Percentiles rank a stretch among this genome's conserved stretches.
Evolutionary conservation across 2,329 filamentous ascomycete genomes (phyloP).

Genomic region (Neonectria ditissima): DNA sequence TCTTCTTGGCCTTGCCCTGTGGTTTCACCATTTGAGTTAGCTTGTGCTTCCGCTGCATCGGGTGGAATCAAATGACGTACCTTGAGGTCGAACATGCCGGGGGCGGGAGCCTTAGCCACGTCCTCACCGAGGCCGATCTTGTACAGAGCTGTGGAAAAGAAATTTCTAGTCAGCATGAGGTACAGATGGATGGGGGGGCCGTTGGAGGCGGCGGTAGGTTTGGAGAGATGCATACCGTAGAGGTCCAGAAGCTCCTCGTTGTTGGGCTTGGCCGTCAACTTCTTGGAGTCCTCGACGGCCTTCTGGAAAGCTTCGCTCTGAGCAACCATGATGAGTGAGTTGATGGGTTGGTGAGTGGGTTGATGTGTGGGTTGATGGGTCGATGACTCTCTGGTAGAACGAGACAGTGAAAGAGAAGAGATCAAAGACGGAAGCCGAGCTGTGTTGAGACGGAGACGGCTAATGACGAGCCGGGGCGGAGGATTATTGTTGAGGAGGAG

Average conservation of each 20-base stretch:
- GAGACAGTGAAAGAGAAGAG: background rate
- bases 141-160: constrained; percentile 61
- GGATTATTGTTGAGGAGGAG: constrained; percentile 30
- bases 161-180: constrained; percentile 13
- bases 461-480: constrained; percentile 20
- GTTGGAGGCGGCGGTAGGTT: background rate
- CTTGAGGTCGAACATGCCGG: constrained; percentile 79
- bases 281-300: constrained; percentile 73
- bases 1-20: constrained; percentile 84
- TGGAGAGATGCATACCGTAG: constrained; percentile 60
- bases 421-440: constrained; percentile 15
- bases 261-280: constrained; percentile 73
- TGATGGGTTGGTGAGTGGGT: constrained; percentile 17
- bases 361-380: constrained; percentile 9
- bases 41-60: background rate
- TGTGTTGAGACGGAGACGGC: constrained; percentile 24
- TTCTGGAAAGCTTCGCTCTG: constrained; percentile 63
- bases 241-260: constrained; percentile 74
- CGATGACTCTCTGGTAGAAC: background rate
- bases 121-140: constrained; percentile 70
- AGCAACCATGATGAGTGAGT: constrained; percentile 54
- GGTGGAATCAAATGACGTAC: constrained; percentile 50
- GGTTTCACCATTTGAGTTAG: constrained; percentile 29
- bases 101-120: constrained; percentile 65
- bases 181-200: background rate